Evolutionary conservation across 352 stramenopile species (phyloP).

Genomic region (Globisporangium cylindrosporum): DNA sequence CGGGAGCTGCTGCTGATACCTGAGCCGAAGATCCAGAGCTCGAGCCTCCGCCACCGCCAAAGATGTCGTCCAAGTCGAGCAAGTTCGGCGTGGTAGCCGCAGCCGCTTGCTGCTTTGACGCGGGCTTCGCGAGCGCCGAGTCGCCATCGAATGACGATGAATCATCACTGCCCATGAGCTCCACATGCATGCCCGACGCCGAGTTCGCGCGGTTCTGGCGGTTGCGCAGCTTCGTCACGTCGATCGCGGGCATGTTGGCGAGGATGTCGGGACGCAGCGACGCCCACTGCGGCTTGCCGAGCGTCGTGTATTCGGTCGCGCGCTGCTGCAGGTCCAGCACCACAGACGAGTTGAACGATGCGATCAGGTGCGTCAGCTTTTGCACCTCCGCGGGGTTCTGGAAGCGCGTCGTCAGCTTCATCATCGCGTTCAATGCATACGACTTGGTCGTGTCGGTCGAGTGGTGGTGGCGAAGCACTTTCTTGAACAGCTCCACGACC

Average conservation of each 20-base stretch:
- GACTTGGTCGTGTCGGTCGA: constrained; percentile 79
- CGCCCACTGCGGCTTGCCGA: constrained; percentile 80
- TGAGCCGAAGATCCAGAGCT: constrained; percentile 19
- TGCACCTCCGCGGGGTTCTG: constrained; percentile 55
- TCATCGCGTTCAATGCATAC: constrained; percentile 88
- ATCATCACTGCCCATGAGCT: constrained; percentile 80
- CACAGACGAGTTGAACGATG: constrained; percentile 89
- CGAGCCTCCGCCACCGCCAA: constrained; percentile 58
- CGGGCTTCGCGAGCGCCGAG: constrained; percentile 16
- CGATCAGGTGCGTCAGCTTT: constrained; percentile 86
- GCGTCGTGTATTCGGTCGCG: constrained; percentile 93
- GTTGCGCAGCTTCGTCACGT: constrained; percentile 77
- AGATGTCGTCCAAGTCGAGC: constrained; percentile 96
- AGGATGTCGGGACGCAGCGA: constrained; percentile 86
- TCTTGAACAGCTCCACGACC: constrained; percentile 71
- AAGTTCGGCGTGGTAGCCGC: constrained; percentile 59
- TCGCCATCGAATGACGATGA: background rate
- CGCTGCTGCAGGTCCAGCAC: constrained; percentile 96
- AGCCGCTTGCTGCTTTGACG: constrained; percentile 10
- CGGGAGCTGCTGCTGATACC: constrained; percentile 21
- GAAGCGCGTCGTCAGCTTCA: constrained; percentile 96
- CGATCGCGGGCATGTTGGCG: constrained; percentile 93
- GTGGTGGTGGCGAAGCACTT: constrained; percentile 81
- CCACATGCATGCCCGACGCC: constrained; percentile 34
- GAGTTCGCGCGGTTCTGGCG: constrained; percentile 54